phyloP scores from a whole-genome alignment of 371 early-diverging fungal genomes.

The Mortierella sp. region DNA sequence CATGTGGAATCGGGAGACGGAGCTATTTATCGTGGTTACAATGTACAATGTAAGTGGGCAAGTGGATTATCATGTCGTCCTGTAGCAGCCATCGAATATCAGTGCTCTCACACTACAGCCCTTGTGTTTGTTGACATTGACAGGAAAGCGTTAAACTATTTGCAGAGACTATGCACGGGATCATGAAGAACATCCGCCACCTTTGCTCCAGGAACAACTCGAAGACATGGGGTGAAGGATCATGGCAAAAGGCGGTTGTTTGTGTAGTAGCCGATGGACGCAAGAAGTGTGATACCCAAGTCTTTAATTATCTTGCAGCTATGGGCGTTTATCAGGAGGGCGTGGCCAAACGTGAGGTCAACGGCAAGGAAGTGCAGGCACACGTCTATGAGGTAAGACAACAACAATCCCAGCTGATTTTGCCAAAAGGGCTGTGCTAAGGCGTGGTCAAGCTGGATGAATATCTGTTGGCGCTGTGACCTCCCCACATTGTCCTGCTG shows the following conservation, averaged over 20 bases:
- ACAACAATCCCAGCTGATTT: background rate
- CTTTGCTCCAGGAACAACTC: slow-evolving; percentile 68
- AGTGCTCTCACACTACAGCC: background rate
- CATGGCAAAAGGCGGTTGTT: slow-evolving; percentile 83
- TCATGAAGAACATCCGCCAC: slow-evolving; percentile 79
- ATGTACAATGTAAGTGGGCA: slow-evolving; percentile 78
- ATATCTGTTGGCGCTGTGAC: no score
- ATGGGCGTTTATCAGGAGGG: slow-evolving; percentile 88
- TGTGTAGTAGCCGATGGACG: slow-evolving; percentile 76
- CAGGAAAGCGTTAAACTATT: slow-evolving; percentile 79
- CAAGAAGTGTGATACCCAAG: slow-evolving; percentile 71
- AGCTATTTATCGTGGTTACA: slow-evolving; percentile 76
- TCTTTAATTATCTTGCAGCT: slow-evolving; percentile 76
- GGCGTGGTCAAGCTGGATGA: no score
- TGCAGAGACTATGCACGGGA: slow-evolving; percentile 76
- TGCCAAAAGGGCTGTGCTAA: no score
- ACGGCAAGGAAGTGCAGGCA: slow-evolving; percentile 72
- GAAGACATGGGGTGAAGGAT: slow-evolving; percentile 68
- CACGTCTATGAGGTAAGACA: slow-evolving; percentile 79
- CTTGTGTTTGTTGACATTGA: background rate
- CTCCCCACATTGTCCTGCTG: no score
- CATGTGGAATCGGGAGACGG: slow-evolving; percentile 65
- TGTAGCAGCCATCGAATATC: no score
- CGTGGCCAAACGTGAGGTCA: slow-evolving; percentile 75
- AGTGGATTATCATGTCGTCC: no score